Conservation (phyloP, 768 basidiomycete genomes). For the Hericium erinaceus region DNA sequence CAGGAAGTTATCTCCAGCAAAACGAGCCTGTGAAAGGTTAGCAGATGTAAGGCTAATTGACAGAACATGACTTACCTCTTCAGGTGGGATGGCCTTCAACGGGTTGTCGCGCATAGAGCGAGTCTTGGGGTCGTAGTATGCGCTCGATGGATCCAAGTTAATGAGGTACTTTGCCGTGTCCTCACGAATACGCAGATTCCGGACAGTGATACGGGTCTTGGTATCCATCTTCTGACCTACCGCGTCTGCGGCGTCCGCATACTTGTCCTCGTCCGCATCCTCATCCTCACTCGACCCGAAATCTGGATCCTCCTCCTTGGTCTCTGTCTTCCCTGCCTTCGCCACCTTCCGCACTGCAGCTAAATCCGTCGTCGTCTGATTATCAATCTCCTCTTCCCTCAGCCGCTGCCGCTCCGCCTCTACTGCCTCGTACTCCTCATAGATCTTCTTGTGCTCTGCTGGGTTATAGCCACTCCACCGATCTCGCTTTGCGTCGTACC, state of each 20-base stretch:
- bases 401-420: slow-evolving; percentile 86
- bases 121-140: slow-evolving; percentile 99
- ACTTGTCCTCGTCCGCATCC: slow-evolving; percentile 95
- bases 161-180: slow-evolving; percentile 98
- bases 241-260: slow-evolving; percentile 95
- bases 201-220: slow-evolving; percentile 95
- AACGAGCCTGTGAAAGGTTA: slow-evolving; percentile 48
- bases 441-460: slow-evolving; percentile 73
- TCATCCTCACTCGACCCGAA: slow-evolving; percentile 97
- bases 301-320: slow-evolving; percentile 70
- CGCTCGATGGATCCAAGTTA: slow-evolving; percentile 90
- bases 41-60: background rate
- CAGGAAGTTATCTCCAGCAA: slow-evolving; percentile 95
- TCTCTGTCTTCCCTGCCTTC: slow-evolving; percentile 74
- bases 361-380: slow-evolving; percentile 87
- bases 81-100: slow-evolving; percentile 59
- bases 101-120: slow-evolving; percentile 99
- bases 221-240: slow-evolving; percentile 98
- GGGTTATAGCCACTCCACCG: slow-evolving; percentile 98
- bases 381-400: slow-evolving; percentile 96
- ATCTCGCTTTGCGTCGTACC: slow-evolving; percentile 93
- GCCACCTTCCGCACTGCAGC: slow-evolving; percentile 92
- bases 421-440: slow-evolving; percentile 90
- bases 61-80: slow-evolving; percentile 57
- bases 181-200: slow-evolving; percentile 96